phyloP scores from a whole-genome alignment of 768 basidiomycete genomes.

The Kwoniella bestiolae region DNA sequence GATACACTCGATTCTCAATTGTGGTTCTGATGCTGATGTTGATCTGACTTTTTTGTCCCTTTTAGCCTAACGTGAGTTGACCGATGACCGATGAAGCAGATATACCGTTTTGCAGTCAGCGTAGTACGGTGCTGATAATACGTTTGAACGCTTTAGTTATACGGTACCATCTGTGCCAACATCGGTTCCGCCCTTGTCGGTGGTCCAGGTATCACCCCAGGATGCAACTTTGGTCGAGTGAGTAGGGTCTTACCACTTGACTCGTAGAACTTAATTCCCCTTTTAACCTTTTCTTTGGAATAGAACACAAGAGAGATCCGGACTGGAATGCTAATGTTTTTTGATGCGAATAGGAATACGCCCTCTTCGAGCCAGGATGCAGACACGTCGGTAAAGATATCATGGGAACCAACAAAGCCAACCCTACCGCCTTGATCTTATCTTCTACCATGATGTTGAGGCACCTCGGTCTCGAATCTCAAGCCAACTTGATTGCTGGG shows the following conservation, averaged over 20 bases:
- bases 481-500: constrained; percentile 90
- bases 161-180: constrained; percentile 97
- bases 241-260: too few species aligned
- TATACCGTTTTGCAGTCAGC: background rate
- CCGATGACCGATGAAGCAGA: background rate
- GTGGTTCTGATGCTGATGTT: background rate
- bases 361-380: constrained; percentile 98
- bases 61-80: constrained; percentile 39
- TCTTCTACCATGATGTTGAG: constrained; percentile 59
- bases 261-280: too few species aligned
- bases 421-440: constrained; percentile 60
- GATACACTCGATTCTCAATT: background rate
- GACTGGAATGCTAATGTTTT: too few species aligned
- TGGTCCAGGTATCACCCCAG: constrained; percentile 96
- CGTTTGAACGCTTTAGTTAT: constrained; percentile 57
- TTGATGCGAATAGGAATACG: constrained; percentile 84
- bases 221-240: constrained; percentile 94
- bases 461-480: constrained; percentile 69
- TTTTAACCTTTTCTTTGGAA: too few species aligned
- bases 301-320: too few species aligned
- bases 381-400: constrained; percentile 62
- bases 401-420: constrained; percentile 60
- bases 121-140: background rate
- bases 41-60: background rate
- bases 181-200: constrained; percentile 98